Evolutionary conservation across 139 green algal genomes (phyloP), one percentile per base, ranked within the genome.

Genomic region (Chlamydomonas incerta): DNA sequence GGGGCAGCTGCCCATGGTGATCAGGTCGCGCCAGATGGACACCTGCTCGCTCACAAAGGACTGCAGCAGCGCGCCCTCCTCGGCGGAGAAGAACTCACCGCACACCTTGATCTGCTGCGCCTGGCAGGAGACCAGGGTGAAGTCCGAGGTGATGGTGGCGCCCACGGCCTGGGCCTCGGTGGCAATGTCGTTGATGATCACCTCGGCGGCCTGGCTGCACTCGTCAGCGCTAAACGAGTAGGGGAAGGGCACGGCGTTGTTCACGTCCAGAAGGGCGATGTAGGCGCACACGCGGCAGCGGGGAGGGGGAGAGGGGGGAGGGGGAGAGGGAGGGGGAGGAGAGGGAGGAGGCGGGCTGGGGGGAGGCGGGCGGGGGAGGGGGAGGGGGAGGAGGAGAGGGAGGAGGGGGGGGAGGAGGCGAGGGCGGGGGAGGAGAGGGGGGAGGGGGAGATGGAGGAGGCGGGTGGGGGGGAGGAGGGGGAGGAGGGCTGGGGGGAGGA

Each of bases 61-160:
- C 60, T 72, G 62, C 75, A 83, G 60, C 60, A 21, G 10, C 34
- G 60, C 62, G 75, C 60, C 75, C 55, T 83, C 60, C 13, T 28
- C 34, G 62, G 18, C 4, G 0, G 73, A 81, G 52, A 68, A 81
- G 73, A 81, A 81, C 15, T 11, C 50, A 20, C 52, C 73, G 55
- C 52, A 69, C 29, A 81, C 33, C 73, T 81, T 81, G 50, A 69
- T 33, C 52, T 52, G 8, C 3, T 15, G 33, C 17, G 0, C n/a
- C 13, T 13, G 33, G 73, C 73, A 81, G 31, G 63, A 13, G 0
- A 17, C 15, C 52, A 52, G 31, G 5, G 8, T 10, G 50, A 68
- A 68, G 20, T 2, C 2, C 0, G 52, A 52, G 10, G 55, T n/a
- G 20, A 81, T 68, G 18, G 1, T n/a, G 50, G 73, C 73, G 23